Evolutionary conservation across 805 yeast species (phyloP).

Genomic region (Candida silvatica): DNA sequence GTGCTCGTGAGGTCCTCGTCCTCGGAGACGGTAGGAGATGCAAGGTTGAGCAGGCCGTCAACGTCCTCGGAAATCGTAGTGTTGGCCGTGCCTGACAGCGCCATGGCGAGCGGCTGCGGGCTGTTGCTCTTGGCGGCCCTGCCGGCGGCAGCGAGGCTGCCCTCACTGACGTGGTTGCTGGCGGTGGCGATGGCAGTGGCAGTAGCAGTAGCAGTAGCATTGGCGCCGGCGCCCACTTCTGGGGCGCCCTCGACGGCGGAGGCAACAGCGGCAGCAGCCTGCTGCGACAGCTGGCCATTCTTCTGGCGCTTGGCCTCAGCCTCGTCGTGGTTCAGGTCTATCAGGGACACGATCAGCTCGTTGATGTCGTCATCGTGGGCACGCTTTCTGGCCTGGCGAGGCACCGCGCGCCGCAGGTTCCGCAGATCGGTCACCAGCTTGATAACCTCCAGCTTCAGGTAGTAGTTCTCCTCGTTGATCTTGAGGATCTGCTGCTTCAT

Average conservation of each 20-base stretch:
- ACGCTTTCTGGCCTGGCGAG: slow-evolving; percentile 9
- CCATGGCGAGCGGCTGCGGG: not conserved
- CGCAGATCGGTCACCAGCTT: slow-evolving; percentile 36
- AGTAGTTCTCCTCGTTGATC: slow-evolving; percentile 36
- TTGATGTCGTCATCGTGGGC: slow-evolving; percentile 27
- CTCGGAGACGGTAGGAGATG: not conserved
- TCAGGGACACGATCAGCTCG: slow-evolving; percentile 25
- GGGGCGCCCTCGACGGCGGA: no score
- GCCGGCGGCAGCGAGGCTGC: no score
- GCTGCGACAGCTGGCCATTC: not conserved
- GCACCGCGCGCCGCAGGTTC: slow-evolving; percentile 16
- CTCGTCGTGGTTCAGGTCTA: slow-evolving; percentile 21
- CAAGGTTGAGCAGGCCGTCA: not conserved
- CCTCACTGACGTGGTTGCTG: no score
- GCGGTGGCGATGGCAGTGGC: not conserved
- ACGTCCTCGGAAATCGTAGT: slow-evolving; percentile 1
- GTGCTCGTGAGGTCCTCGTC: slow-evolving; percentile 21
- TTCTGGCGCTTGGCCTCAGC: no score
- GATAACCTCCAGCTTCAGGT: slow-evolving; percentile 34
- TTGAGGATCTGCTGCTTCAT: slow-evolving; percentile 31
- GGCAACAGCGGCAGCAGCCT: no score
- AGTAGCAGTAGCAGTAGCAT: no score
- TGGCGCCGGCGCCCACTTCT: no score
- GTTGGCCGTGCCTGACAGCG: not conserved
- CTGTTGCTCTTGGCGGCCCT: not conserved